Evolutionary conservation across 225 moss, liverwort and hornwort species (phyloP).

Genomic region (Neckera pumila): DNA sequence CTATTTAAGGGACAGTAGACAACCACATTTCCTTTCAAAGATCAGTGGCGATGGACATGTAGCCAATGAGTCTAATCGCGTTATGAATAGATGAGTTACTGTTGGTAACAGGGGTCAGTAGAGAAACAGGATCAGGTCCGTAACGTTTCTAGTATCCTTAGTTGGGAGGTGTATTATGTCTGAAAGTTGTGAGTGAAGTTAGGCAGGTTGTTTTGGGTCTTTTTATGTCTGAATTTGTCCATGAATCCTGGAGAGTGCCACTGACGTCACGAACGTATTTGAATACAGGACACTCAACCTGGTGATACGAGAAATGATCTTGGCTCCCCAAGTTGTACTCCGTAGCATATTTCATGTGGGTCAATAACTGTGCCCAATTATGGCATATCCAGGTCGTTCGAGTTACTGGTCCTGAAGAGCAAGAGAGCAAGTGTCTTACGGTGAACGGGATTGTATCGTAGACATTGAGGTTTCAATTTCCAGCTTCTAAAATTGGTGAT

Average conservation of each 20-base stretch:
- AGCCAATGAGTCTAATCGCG: background rate
- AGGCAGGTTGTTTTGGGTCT: background rate
- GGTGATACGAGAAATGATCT: background rate
- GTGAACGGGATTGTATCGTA: constrained; percentile 7
- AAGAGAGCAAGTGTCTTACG: background rate
- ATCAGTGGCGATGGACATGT: background rate
- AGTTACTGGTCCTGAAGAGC: background rate
- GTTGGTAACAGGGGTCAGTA: background rate
- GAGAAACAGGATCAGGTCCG: background rate
- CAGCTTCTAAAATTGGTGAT: background rate
- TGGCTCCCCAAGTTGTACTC: background rate
- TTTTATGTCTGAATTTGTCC: background rate
- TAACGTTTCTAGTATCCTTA: background rate
- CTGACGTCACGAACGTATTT: background rate
- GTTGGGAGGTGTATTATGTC: background rate
- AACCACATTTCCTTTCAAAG: background rate
- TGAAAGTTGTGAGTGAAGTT: background rate
- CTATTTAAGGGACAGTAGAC: background rate
- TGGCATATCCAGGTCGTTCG: background rate
- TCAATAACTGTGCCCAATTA: background rate
- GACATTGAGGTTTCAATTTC: background rate
- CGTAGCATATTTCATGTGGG: background rate
- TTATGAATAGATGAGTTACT: too few species aligned
- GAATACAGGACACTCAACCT: background rate
- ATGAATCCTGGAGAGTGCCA: background rate